phyloP scores from a whole-genome alignment of 169 alveolate species.

The Cryptosporidium canis region DNA sequence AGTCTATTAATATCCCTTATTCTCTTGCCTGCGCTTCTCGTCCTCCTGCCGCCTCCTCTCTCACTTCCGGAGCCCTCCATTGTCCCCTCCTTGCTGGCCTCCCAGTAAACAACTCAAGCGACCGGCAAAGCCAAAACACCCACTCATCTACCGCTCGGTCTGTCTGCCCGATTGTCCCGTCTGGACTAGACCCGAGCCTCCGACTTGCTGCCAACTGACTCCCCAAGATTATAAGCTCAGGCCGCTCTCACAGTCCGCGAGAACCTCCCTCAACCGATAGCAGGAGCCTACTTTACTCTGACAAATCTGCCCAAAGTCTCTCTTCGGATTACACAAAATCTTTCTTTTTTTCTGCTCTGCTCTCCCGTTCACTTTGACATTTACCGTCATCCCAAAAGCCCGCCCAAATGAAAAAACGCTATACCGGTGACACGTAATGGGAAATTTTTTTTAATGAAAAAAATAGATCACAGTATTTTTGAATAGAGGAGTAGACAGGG shows the following conservation, averaged over 20 bases:
- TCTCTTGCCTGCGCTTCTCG: not conserved
- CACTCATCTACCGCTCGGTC: too few relatives aligned
- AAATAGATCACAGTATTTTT: not conserved
- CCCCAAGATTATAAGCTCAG: too few relatives aligned
- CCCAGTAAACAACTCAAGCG: too few relatives aligned
- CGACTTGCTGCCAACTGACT: not conserved
- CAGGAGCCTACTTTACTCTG: too few relatives aligned
- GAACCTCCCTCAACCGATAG: too few relatives aligned
- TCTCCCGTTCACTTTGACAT: not conserved
- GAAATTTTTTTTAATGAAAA: not conserved
- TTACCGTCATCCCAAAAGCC: not conserved
- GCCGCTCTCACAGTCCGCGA: too few relatives aligned
- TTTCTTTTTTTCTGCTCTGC: not conserved
- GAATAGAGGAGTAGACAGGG: not conserved
- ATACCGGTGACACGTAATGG: not conserved
- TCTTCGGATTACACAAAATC: not conserved
- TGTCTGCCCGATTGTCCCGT: too few relatives aligned
- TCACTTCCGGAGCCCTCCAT: not conserved
- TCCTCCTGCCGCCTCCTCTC: not conserved
- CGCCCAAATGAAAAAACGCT: not conserved
- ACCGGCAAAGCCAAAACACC: too few relatives aligned
- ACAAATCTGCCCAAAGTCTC: not conserved
- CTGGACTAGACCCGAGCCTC: not conserved
- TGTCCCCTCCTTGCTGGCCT: not conserved
- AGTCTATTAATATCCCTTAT: conserved; percentile 46